phyloP scores from a whole-genome alignment of 306 rosid species.

The Prunus padus region DNA sequence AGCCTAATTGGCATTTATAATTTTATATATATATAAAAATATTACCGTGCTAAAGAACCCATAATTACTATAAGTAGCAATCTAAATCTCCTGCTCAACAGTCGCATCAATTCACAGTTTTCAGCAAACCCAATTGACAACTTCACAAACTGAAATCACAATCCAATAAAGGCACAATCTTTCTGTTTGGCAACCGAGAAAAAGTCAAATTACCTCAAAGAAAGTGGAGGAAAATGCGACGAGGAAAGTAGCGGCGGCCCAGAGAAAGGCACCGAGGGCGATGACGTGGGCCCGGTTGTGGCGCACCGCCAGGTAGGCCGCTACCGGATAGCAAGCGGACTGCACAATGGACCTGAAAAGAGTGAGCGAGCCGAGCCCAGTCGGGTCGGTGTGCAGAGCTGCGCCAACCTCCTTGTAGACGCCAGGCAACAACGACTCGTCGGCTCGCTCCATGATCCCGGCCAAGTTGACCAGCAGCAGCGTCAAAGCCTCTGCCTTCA shows the following conservation, averaged over 20 bases:
- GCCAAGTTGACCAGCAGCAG: constrained; percentile 83
- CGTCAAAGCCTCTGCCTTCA: constrained; percentile 69
- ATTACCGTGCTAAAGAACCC: neutral
- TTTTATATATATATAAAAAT: too few relatives aligned
- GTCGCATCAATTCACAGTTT: neutral
- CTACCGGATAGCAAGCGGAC: constrained; percentile 72
- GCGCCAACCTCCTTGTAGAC: constrained; percentile 89
- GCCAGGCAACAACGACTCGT: constrained; percentile 76
- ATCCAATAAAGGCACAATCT: neutral
- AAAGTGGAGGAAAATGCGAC: constrained; percentile 85
- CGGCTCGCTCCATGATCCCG: constrained; percentile 89
- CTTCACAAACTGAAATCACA: neutral
- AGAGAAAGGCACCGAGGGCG: constrained; percentile 83
- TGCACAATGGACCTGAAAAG: constrained; percentile 80
- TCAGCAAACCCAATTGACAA: neutral
- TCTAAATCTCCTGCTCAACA: neutral
- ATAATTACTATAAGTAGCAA: neutral
- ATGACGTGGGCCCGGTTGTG: constrained; percentile 87
- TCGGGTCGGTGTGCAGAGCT: constrained; percentile 87
- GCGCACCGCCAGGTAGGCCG: constrained; percentile 69
- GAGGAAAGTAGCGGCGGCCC: constrained; percentile 91
- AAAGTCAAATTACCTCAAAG: constrained; percentile 49
- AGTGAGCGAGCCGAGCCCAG: constrained; percentile 79
- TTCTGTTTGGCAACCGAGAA: neutral
- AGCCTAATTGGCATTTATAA: too few relatives aligned